These are phyloP conservation scores for Colletotrichum theobromicola DNA, from an alignment of 2,329 filamentous ascomycete genomes.

Conservation along the genomic window DNA sequence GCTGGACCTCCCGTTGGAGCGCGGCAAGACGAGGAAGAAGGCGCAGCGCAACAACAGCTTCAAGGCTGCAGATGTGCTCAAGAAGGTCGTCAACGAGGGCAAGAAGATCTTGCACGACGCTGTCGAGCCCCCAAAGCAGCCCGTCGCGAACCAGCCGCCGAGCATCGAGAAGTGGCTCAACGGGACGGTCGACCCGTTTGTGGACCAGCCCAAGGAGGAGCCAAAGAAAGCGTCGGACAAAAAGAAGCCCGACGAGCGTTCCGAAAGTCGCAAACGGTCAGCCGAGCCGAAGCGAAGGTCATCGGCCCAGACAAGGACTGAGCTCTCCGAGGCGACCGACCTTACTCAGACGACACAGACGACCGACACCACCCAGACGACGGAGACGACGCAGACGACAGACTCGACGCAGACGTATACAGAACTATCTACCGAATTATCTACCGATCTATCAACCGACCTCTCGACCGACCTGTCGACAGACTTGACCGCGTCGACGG, in stretches of 20 bases:
- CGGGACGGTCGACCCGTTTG: conserved; percentile 66
- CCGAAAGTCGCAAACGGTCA: conserved; percentile 26
- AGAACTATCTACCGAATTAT: background rate
- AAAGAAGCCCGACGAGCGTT: conserved; percentile 28
- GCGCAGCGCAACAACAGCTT: conserved; percentile 61
- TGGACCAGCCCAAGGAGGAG: conserved; percentile 43
- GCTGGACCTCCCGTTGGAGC: conserved; percentile 58
- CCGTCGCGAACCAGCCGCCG: conserved; percentile 59
- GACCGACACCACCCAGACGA: conserved; percentile 12
- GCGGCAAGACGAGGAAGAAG: conserved; percentile 46
- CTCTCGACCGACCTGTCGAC: background rate
- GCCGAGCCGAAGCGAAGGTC: conserved; percentile 25
- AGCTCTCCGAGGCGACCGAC: conserved; percentile 19
- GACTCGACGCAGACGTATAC: conserved; percentile 15
- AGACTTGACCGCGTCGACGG: conserved; percentile 12
- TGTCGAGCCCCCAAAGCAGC: conserved; percentile 58
- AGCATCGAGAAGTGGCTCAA: conserved; percentile 72
- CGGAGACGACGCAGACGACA: conserved; percentile 15
- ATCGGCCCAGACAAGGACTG: conserved; percentile 27
- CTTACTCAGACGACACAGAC: conserved; percentile 15
- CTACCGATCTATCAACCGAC: background rate
- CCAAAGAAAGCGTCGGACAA: conserved; percentile 39
- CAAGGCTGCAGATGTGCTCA: conserved; percentile 65
- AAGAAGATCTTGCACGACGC: conserved; percentile 70
- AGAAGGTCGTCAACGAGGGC: conserved; percentile 67